Evolutionary conservation across 495 filamentous ascomycete species (phyloP), one percentile per base, ranked within the genome.

Genomic region (Talaromyces thailandensis): DNA sequence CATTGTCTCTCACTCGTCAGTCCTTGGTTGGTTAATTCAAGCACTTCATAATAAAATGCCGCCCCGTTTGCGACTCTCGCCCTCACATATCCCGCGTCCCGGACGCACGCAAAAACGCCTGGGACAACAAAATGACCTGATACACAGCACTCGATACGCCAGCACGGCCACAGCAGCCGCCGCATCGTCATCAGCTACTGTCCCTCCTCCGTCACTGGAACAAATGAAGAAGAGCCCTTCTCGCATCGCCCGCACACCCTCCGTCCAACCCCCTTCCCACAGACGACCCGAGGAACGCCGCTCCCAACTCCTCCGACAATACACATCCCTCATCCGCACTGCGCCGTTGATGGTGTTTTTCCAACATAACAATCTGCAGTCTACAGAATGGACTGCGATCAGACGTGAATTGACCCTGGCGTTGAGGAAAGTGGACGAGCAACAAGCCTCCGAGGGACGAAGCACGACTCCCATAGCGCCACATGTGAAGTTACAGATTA

Each of bases 351-450:
- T 96, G 69, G 83, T 98, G 63, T 79, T 98, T 68, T 93, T 98
- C 81, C 93, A 98, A 75, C 94, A 98, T 82, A 96, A 93, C 82
- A 98, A 97, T 73, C 79, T 98, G 58, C 89, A 87, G 58, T 85
- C 92, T 4, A 78, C 80, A 45, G 94, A 98, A 82, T 96, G 92
- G 93, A 80, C 85, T 29, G 86, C 86, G 12, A 84, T 98, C 62
- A 83, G 94, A 60, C 86, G 94, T 60, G 95, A 98, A 75, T 76
- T 98, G 21, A 71, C 74, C 24, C 74, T 75, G 6, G 92, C 91
- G 1, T 71, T 98, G 16, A 69, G 73, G 25, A 89, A 86, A 58
- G 83, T 90, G 2, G 87, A 91, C 67, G 77, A 81, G 51, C 73
- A 81, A 64, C 79, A 77, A 61, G 76, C 75, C 37, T 67, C 78